These are phyloP conservation scores for Colletotrichum musae DNA, from an alignment of 2,329 filamentous ascomycete genomes.

Conservation along the genomic window DNA sequence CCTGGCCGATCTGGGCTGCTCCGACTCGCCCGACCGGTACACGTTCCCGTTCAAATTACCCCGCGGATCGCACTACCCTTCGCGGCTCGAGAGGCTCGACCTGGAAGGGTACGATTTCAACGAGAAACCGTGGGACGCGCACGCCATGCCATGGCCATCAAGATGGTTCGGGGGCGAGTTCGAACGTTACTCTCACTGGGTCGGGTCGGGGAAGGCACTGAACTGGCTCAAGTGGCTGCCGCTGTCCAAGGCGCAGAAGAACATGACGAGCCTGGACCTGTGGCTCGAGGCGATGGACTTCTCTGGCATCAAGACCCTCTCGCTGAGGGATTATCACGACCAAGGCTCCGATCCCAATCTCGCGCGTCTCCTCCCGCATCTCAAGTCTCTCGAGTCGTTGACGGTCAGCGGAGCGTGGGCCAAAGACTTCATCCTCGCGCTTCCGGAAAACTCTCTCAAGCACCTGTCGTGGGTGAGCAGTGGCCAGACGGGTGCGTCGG, in stretches of 20 bases:
- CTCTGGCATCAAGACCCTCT: constrained; percentile 9
- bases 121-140: constrained; percentile 8
- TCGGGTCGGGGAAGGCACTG: neutral
- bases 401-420: constrained; percentile 16
- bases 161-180: neutral
- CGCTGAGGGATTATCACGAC: neutral
- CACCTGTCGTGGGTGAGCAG: constrained; percentile 22
- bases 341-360: neutral
- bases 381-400: constrained; percentile 15
- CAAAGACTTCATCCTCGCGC: neutral
- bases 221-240: constrained; percentile 14
- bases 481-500: neutral
- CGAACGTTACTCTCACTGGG: neutral
- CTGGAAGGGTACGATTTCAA: constrained; percentile 32
- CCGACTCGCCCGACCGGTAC: constrained; percentile 12
- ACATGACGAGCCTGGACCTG: constrained; percentile 30
- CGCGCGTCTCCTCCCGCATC: neutral
- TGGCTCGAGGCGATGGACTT: constrained; percentile 34
- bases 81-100: constrained; percentile 15
- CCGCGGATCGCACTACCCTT: neutral
- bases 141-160: too few relatives aligned
- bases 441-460: constrained; percentile 15
- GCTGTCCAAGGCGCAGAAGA: constrained; percentile 10
- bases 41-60: constrained; percentile 13
- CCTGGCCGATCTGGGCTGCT: constrained; percentile 15